Base-by-base conservation (phyloP, 192 early-diverging fungal species). In the Entomortierella parvispora region DNA sequence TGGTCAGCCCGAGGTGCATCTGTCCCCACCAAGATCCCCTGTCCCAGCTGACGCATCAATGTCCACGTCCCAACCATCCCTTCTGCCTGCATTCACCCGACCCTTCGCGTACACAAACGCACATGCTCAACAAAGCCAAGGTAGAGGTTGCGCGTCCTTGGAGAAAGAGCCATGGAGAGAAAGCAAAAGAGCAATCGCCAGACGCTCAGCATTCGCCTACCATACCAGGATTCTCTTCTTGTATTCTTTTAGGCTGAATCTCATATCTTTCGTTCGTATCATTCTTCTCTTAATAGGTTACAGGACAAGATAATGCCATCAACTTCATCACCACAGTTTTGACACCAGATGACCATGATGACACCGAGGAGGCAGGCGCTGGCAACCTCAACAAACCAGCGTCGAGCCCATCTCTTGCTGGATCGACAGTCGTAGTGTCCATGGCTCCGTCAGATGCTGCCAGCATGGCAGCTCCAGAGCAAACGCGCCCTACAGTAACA, bases 401-500 rank as follows among this genome's bases (percentile, higher is more conserved):
- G 1, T 48, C 58, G 3, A 61, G 50, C 23, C 58, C 51, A 18
- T 54, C 57, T 4, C 34, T 65, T 18, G 42, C 51, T 23, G 58
- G 58, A 62, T 62, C 71, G 6, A 75, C 71, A 15, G 33, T 55
- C 9, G 49, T 55, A 4, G 63, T 66, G 45, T 46, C 37, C 46
- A 3, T 40, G 23, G 4, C n/a, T 46, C 18, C 50, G 51, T 61
- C 62, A 15, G 26, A 1, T 31, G 15, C 32, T 15, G 28, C 2
- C 25, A 29, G 58, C 50, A 40, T 49, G 52, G 42, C 9, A 3
- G 7, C 45, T 18, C 11, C 42, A 54, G n/a, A 28, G 22, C 20
- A 29, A 56, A n/a, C n/a, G n/a, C n/a, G n/a, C 22, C 25, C 52
- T 17, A 37, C 61, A 50, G 45, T 43, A 32, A 62, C 61, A 23